A percentile compares a stretch with the other conserved stretches of the same genome.
phyloP scores from a whole-genome alignment of 192 early-diverging fungal species.

The Thoreauomyces humboldtii region DNA sequence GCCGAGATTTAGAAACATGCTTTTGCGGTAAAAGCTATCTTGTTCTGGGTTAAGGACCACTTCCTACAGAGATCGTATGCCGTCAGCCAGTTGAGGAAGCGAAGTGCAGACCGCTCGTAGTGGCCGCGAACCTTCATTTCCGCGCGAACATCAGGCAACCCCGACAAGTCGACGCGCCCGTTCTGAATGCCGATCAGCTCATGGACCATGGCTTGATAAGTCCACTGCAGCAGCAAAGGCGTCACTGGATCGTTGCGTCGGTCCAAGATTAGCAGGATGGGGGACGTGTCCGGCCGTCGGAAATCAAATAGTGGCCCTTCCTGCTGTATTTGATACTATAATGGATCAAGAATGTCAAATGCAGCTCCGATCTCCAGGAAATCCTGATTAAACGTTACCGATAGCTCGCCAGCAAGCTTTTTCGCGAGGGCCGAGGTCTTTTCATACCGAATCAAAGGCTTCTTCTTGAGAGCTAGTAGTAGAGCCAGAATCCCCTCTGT shows the following conservation, averaged over 20 bases:
- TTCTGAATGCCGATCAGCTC: conserved; percentile 92
- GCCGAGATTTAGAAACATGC: conserved; percentile 90
- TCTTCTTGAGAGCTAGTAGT: conserved; percentile 84
- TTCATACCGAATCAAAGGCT: conserved; percentile 90
- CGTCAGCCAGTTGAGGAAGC: background rate
- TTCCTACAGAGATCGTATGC: conserved; percentile 52
- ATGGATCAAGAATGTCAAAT: background rate
- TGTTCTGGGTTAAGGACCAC: conserved; percentile 88
- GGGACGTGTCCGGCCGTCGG: conserved; percentile 74
- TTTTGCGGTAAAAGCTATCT: conserved; percentile 88
- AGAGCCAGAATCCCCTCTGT: conserved; percentile 77
- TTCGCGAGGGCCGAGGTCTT: conserved; percentile 76
- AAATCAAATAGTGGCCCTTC: conserved; percentile 76
- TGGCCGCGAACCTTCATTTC: conserved; percentile 78
- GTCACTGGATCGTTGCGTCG: conserved; percentile 95
- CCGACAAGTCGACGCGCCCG: conserved; percentile 86
- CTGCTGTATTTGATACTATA: conserved; percentile 75
- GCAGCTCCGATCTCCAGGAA: conserved; percentile 3
- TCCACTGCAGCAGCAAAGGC: conserved; percentile 94
- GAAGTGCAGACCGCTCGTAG: background rate
- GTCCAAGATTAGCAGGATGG: conserved; percentile 87
- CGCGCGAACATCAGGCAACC: conserved; percentile 72
- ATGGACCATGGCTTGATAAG: conserved; percentile 98
- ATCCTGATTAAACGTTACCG: conserved; percentile 49
- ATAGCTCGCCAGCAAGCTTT: conserved; percentile 76